Evolutionary conservation across 805 yeast species (phyloP), one percentile per base, ranked within the genome.

Genomic region (Clavispora fructus): DNA sequence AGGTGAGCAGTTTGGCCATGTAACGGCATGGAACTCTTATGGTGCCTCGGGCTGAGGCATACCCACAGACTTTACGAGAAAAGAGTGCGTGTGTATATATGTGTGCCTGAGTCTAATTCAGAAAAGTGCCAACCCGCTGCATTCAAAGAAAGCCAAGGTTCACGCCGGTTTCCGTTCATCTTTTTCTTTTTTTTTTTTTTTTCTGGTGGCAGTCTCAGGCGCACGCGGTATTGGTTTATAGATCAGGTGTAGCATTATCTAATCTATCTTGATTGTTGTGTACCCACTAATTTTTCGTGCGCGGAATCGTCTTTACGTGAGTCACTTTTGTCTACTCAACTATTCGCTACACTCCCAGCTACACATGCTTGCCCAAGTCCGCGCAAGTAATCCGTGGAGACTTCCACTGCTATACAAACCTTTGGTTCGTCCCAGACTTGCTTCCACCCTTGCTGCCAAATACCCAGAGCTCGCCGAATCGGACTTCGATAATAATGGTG

Each of bases 401-500:
- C 23, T 16, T 8, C 25, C 37, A 3, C 37, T 33, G 5, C 37
- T 33, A 33, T 17, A 9, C 25, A 33, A 17, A 10, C 23, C 25
- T 16, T 2, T 17, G 37, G 37, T 17, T 9, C 25, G 23, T 17
- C 25, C 23, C 16, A 33, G 37, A 13, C n/a, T 33, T 23, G n/a
- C 37, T 16, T 33, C 37, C 25, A 4, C 37, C 25, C 37, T 33
- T 14, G 25, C 37, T 10, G 12, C 30, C 35, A 63, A 64, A 49
- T 79, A 64, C 52, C 82, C 82, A 1, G 80, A 76, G 45, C 63
- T 79, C 17, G 58, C 52, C 16, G 57, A 63, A 16, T 67, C 78
- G 33, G 94, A 86, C 59, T 65, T 82, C 31, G 67, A 74, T 19
- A 63, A 75, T 4, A 75, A 77, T 47, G 74, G 94, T 6, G 73